Percentiles rank a stretch among this genome's conserved stretches.
These are phyloP conservation scores for Leucosporidium creatinivorum DNA, from an alignment of 768 basidiomycete species.

Conservation along the genomic window DNA sequence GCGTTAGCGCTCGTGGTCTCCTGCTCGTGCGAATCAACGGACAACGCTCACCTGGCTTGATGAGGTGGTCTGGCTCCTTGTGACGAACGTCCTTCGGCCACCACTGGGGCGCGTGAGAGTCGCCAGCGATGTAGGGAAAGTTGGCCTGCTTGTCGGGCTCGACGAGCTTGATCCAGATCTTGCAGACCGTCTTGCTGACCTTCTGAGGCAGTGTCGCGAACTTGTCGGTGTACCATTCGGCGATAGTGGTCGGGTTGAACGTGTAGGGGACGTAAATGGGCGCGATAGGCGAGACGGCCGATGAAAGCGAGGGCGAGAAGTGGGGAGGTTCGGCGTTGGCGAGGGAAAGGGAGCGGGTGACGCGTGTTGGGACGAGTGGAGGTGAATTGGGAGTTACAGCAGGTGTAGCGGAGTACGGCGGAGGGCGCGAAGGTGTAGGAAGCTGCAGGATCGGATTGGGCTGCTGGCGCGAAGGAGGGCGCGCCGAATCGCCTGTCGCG, in stretches of 20 bases:
- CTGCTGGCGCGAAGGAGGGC: background rate
- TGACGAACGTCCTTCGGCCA: conserved; percentile 44
- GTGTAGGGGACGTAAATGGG: conserved; percentile 7
- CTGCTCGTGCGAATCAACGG: too few species aligned
- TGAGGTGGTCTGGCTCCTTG: conserved; percentile 45
- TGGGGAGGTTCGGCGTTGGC: background rate
- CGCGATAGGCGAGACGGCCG: conserved; percentile 36
- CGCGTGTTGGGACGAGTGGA: background rate
- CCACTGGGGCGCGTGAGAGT: conserved; percentile 43
- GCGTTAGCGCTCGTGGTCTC: too few species aligned
- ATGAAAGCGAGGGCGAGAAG: conserved; percentile 10
- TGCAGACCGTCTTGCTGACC: conserved; percentile 43
- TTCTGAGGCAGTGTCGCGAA: conserved; percentile 41
- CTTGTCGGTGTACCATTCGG: conserved; percentile 38
- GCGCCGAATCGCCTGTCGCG: too few species aligned
- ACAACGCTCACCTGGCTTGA: conserved; percentile 41
- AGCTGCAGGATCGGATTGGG: background rate
- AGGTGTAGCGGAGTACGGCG: background rate
- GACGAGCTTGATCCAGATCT: conserved; percentile 46
- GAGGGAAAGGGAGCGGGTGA: conserved; percentile 11
- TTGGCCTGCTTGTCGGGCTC: conserved; percentile 45
- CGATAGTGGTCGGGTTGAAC: conserved; percentile 36
- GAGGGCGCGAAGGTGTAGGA: background rate
- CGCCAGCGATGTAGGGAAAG: conserved; percentile 44
- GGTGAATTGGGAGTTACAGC: background rate